These are phyloP conservation scores for Wallemia hederae DNA, from an alignment of 1,284 basidiomycete genomes.

Conservation along the genomic window DNA sequence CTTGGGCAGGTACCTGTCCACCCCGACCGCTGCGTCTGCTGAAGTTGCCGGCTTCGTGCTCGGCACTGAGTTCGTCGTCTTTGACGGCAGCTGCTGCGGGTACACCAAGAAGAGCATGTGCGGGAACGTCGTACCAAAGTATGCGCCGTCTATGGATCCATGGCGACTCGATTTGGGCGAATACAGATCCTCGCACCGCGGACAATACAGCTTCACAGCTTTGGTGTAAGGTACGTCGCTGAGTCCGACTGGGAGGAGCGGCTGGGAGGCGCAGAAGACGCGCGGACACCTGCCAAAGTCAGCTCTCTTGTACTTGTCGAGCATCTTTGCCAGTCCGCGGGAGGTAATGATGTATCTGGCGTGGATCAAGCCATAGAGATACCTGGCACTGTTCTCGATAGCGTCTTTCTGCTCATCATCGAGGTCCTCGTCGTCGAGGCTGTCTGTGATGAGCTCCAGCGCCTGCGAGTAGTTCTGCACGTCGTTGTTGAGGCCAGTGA, in stretches of 20 bases:
- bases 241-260: slow-evolving; percentile 76
- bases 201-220: slow-evolving; percentile 86
- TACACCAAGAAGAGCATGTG: slow-evolving; percentile 88
- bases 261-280: slow-evolving; percentile 67
- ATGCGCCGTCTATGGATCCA: slow-evolving; percentile 81
- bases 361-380: slow-evolving; percentile 85
- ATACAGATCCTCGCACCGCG: slow-evolving; percentile 85
- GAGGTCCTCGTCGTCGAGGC: slow-evolving; percentile 26
- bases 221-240: slow-evolving; percentile 85
- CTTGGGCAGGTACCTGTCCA: slow-evolving; percentile 59
- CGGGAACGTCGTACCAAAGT: slow-evolving; percentile 86
- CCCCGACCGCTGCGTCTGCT: slow-evolving; percentile 48
- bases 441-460: slow-evolving; percentile 76
- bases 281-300: slow-evolving; percentile 90
- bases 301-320: slow-evolving; percentile 85
- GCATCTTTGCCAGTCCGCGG: slow-evolving; percentile 78
- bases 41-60: slow-evolving; percentile 35
- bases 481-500: slow-evolving; percentile 88
- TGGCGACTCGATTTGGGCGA: slow-evolving; percentile 79
- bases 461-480: slow-evolving; percentile 83
- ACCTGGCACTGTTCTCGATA: slow-evolving; percentile 62
- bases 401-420: slow-evolving; percentile 21
- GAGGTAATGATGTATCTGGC: slow-evolving; percentile 89
- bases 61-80: slow-evolving; percentile 28
- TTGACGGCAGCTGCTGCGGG: slow-evolving; percentile 59